A percentile compares a stretch with the other conserved stretches of the same genome.
Evolutionary conservation across 805 yeast species (phyloP).

Genomic region (Tetrapisispora phaffii): DNA sequence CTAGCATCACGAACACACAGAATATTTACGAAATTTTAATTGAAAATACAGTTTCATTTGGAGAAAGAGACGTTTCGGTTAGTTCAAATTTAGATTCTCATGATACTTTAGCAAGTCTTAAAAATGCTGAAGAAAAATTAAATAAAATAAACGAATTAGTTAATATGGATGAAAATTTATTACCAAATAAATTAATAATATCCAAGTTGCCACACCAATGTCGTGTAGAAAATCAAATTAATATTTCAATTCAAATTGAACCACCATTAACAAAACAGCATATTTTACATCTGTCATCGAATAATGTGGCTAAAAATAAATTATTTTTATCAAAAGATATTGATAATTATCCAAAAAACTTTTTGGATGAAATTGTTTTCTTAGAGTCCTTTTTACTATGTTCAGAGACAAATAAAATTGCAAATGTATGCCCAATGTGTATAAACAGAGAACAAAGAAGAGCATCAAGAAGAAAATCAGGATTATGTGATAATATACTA

Average conservation of each 20-base stretch:
- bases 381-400: conserved; percentile 77
- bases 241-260: conserved; percentile 52
- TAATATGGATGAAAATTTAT: neutral
- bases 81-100: neutral
- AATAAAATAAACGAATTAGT: neutral
- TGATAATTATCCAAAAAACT: conserved; percentile 34
- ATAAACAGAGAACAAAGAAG: conserved; percentile 88
- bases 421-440: conserved; percentile 80
- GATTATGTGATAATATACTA: conserved; percentile 62
- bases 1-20: conserved; percentile 1
- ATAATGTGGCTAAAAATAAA: conserved; percentile 79
- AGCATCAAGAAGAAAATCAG: conserved; percentile 83
- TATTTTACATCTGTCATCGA: conserved; percentile 72
- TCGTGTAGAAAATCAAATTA: conserved; percentile 93
- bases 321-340: conserved; percentile 49
- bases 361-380: conserved; percentile 46
- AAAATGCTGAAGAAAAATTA: neutral
- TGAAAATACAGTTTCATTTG: conserved; percentile 9
- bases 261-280: conserved; percentile 66
- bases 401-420: conserved; percentile 34
- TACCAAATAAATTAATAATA: conserved; percentile 42
- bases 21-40: conserved; percentile 5
- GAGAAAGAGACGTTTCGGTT: conserved; percentile 6
- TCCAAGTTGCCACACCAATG: conserved; percentile 67
- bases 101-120: neutral